Percentiles rank a stretch among this genome's conserved stretches.
Evolutionary conservation across 2,329 filamentous ascomycete species (phyloP).

Genomic region (Elsinoe ampelina): DNA sequence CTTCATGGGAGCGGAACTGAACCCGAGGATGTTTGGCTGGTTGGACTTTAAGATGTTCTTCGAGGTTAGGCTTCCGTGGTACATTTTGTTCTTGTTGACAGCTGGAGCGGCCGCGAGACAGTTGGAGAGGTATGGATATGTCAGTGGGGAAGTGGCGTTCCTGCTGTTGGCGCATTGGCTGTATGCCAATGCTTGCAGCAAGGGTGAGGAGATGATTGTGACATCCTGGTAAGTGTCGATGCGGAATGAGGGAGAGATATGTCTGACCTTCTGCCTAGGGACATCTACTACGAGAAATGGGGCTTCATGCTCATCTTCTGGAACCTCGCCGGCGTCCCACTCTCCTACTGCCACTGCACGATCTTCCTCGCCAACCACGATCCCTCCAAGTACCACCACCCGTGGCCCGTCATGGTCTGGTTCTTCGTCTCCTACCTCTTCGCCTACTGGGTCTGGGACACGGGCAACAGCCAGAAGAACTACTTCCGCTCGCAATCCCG

Average conservation of each 20-base stretch:
- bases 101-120: conserved; percentile 70
- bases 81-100: conserved; percentile 71
- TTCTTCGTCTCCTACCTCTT: conserved; percentile 47
- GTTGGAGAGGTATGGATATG: conserved; percentile 75
- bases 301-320: conserved; percentile 98
- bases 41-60: conserved; percentile 95
- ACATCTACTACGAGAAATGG: conserved; percentile 96
- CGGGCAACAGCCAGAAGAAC: conserved; percentile 88
- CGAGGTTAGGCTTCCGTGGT: conserved; percentile 88
- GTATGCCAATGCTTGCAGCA: conserved; percentile 85
- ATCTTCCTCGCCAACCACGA: conserved; percentile 80
- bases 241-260: background rate
- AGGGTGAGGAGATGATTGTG: conserved; percentile 84
- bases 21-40: conserved; percentile 66
- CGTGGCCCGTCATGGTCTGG: conserved; percentile 53
- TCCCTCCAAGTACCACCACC: conserved; percentile 68
- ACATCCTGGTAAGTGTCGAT: conserved; percentile 59
- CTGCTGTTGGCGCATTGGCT: conserved; percentile 82
- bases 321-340: conserved; percentile 84
- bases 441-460: conserved; percentile 30
- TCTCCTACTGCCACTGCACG: conserved; percentile 89
- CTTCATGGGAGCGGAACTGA: conserved; percentile 83
- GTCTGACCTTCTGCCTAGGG: conserved; percentile 38
- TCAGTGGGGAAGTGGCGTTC: conserved; percentile 76
- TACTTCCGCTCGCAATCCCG: conserved; percentile 74